phyloP scores from a whole-genome alignment of 306 rosid species.

The Prunus salicina region DNA sequence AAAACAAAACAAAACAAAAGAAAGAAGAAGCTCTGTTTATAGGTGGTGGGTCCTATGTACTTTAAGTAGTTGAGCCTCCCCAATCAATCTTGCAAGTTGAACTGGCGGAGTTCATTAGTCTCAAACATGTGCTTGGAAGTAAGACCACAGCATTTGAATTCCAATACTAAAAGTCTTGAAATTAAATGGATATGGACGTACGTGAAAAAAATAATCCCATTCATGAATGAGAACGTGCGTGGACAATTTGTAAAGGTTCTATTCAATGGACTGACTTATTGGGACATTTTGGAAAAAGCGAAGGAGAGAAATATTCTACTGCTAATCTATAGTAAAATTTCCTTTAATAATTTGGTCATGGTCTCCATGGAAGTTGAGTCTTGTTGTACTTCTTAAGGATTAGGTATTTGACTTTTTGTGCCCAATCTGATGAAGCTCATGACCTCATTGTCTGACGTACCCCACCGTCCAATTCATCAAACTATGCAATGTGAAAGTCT shows the following conservation, averaged over 20 bases:
- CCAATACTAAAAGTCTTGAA: not conserved
- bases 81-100: slow-evolving; percentile 1
- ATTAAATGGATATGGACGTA: slow-evolving; percentile 25
- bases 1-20: too few relatives aligned
- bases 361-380: slow-evolving; percentile 21
- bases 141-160: slow-evolving; percentile 22
- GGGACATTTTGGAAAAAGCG: too few relatives aligned
- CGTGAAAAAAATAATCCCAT: not conserved
- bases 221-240: slow-evolving; percentile 18
- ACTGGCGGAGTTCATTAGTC: not conserved
- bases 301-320: not conserved
- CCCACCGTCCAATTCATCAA: slow-evolving; percentile 12
- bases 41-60: not conserved
- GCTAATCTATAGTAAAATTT: not conserved
- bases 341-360: slow-evolving; percentile 12
- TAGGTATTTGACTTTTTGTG: not conserved
- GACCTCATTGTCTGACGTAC: slow-evolving; percentile 9
- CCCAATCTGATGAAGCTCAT: not conserved
- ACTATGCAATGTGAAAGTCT: not conserved
- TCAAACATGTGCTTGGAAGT: slow-evolving; percentile 27
- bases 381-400: not conserved
- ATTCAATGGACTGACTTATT: slow-evolving; percentile 14
- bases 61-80: not conserved
- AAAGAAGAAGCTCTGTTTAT: too few relatives aligned
- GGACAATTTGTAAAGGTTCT: not conserved